phyloP scores from a whole-genome alignment of 495 filamentous ascomycete species.

The Hypoxylon lienhwacheense region DNA sequence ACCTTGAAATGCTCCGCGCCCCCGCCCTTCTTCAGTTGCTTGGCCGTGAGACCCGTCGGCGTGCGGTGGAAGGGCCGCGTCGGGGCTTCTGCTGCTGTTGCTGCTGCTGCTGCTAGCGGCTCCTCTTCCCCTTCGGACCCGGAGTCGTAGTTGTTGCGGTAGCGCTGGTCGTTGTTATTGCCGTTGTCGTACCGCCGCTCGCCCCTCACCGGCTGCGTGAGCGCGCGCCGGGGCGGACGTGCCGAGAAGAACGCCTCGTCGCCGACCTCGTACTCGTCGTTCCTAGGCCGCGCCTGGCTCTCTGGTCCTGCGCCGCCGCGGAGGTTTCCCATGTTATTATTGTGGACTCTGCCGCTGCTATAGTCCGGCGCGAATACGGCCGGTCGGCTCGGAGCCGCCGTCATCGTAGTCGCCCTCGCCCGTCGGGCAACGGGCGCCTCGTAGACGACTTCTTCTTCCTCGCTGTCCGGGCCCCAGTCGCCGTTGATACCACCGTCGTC shows the following conservation, averaged over 20 bases:
- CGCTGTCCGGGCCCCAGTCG: slow-evolving; percentile 46
- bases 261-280: slow-evolving; percentile 45
- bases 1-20: slow-evolving; percentile 43
- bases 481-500: slow-evolving; percentile 58
- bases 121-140: slow-evolving; percentile 6
- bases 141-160: slow-evolving; percentile 5
- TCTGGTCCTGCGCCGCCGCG: slow-evolving; percentile 43
- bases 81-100: slow-evolving; percentile 5
- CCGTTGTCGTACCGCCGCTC: not conserved
- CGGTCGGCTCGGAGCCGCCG: not conserved
- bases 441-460: slow-evolving; percentile 40
- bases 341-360: not conserved
- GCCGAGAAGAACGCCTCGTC: slow-evolving; percentile 51
- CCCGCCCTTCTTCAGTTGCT: slow-evolving; percentile 50
- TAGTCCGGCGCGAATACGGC: not conserved
- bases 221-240: slow-evolving; percentile 36
- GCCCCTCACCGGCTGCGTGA: slow-evolving; percentile 26
- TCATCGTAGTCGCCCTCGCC: not conserved
- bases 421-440: slow-evolving; percentile 26
- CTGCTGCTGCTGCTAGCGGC: too few species aligned
- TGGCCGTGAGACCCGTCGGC: slow-evolving; percentile 68
- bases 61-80: slow-evolving; percentile 66
- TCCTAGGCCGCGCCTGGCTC: too few species aligned
- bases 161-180: not conserved
- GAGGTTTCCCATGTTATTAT: slow-evolving; percentile 32